Evolutionary conservation across 2,329 filamentous ascomycete species (phyloP).

Genomic region (Pyrenochaeta sp.): DNA sequence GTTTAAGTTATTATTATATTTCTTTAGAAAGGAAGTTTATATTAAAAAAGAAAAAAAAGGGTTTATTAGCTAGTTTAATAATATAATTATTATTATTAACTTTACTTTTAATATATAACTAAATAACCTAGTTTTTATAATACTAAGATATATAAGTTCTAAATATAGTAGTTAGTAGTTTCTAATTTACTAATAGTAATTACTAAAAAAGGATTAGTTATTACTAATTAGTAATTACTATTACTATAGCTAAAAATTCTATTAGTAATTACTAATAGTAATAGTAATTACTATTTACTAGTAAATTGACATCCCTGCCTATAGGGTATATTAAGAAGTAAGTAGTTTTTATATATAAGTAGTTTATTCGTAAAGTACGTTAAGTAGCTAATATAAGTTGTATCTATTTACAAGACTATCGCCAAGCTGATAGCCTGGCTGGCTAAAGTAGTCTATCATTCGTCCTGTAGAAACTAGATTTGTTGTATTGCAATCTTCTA

Average conservation of each 20-base stretch:
- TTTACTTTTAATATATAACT: background rate
- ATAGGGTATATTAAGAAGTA: too few relatives aligned
- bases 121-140: background rate
- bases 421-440: conserved; percentile 44
- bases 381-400: background rate
- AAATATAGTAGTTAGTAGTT: background rate
- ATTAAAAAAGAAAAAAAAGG: background rate
- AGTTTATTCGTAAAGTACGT: too few relatives aligned
- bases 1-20: background rate
- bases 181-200: too few relatives aligned
- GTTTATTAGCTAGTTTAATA: background rate
- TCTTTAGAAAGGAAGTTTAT: background rate
- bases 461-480: conserved; percentile 42
- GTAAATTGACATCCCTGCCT: too few relatives aligned
- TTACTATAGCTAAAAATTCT: too few relatives aligned
- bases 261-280: background rate
- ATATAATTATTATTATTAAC: background rate
- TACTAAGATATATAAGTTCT: background rate
- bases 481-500: conserved; percentile 9
- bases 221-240: too few relatives aligned
- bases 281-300: background rate
- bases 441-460: conserved; percentile 45
- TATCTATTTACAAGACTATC: conserved; percentile 40
- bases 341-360: too few relatives aligned
- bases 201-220: too few relatives aligned